Percentiles rank a stretch among this genome's conserved stretches.
Evolutionary conservation across 116 monocot genomes (phyloP).

Genomic region (Thalassia testudinum): DNA sequence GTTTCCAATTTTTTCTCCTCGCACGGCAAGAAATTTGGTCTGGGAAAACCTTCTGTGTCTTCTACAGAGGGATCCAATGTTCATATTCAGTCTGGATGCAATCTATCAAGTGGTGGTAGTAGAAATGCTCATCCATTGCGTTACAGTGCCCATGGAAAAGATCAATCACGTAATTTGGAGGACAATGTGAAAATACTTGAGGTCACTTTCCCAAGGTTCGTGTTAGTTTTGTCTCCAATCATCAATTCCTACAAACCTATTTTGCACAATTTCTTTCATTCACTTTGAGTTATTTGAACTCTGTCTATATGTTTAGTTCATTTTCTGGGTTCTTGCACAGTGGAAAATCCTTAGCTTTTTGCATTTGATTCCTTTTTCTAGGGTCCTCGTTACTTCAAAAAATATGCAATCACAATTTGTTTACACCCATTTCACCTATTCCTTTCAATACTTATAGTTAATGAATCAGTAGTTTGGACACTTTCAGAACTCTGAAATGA

Average conservation of each 20-base stretch:
- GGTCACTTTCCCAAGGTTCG: constrained; percentile 3
- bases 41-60: constrained; percentile 20
- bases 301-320: no score
- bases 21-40: constrained; percentile 27
- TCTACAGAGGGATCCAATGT: background rate
- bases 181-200: no score
- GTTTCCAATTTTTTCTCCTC: constrained; percentile 58
- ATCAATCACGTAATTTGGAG: background rate
- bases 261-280: no score
- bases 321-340: no score
- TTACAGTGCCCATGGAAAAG: background rate
- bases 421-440: background rate
- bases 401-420: background rate
- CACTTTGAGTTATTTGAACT: no score
- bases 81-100: background rate
- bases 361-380: background rate
- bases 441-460: background rate
- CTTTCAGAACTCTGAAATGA: no score
- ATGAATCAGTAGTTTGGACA: background rate
- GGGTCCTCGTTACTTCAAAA: background rate
- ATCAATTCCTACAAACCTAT: no score
- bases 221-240: no score
- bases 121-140: no score
- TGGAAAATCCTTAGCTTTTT: background rate
- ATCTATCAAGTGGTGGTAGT: no score